phyloP scores from a whole-genome alignment of 2,329 filamentous ascomycete genomes.

The Diaporthe ilicicola region DNA sequence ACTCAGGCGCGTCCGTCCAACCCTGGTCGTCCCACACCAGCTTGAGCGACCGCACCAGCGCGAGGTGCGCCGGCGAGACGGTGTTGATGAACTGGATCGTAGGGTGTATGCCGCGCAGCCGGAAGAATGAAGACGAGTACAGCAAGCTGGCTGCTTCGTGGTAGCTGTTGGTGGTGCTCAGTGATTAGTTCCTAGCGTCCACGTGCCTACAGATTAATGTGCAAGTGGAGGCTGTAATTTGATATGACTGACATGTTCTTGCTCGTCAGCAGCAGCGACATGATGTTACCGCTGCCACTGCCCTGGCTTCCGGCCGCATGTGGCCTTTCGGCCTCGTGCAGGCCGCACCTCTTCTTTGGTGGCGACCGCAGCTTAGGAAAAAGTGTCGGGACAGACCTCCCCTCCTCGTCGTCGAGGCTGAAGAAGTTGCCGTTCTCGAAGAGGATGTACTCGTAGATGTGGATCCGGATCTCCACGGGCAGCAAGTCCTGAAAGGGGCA shows the following conservation, averaged over 20 bases:
- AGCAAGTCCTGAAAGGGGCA: conserved; percentile 29
- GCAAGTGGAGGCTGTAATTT: background rate
- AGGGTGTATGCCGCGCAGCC: conserved; percentile 32
- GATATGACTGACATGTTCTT: conserved; percentile 28
- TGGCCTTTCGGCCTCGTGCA: conserved; percentile 5
- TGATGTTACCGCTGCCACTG: conserved; percentile 25
- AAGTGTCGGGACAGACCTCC: conserved; percentile 27
- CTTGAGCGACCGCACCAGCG: conserved; percentile 31
- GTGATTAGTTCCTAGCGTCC: background rate
- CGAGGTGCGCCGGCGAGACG: conserved; percentile 27
- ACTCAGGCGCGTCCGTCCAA: conserved; percentile 27
- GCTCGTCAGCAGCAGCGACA: conserved; percentile 31
- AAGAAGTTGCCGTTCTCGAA: conserved; percentile 33
- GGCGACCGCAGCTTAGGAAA: conserved; percentile 32
- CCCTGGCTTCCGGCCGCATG: background rate
- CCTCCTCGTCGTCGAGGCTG: conserved; percentile 33
- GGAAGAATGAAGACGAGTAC: conserved; percentile 33
- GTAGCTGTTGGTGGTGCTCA: conserved; percentile 25
- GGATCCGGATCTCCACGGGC: conserved; percentile 31
- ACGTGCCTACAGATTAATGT: background rate
- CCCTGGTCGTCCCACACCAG: conserved; percentile 34
- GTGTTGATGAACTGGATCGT: conserved; percentile 32
- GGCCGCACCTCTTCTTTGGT: background rate
- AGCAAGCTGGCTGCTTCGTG: conserved; percentile 28
- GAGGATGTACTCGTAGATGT: conserved; percentile 33